Percentiles rank a stretch among this genome's conserved stretches.
Conservation (phyloP, 1,139 yeast genomes). For the Komagataea norvegica region DNA sequence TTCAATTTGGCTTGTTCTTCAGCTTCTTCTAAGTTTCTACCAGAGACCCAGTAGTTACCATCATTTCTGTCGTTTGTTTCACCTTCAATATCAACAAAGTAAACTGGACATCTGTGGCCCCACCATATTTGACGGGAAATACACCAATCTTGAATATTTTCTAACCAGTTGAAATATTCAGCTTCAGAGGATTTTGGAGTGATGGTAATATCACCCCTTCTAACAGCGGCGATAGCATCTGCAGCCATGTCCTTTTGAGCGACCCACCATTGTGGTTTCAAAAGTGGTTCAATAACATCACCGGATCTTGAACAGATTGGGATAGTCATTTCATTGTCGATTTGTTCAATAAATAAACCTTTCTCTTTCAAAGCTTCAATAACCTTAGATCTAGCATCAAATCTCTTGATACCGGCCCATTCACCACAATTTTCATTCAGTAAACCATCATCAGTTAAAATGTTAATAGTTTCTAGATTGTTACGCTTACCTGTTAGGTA, state of each 20-base stretch:
- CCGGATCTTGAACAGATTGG: constrained; percentile 96
- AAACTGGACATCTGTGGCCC: constrained; percentile 99
- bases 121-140: constrained; percentile 99
- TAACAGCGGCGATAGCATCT: constrained; percentile 83
- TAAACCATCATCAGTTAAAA: constrained; percentile 86
- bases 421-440: constrained; percentile 92
- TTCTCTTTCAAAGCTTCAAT: constrained; percentile 73
- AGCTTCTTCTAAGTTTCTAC: constrained; percentile 79
- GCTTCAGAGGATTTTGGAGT: constrained; percentile 86
- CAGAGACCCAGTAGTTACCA: constrained; percentile 87
- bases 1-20: constrained; percentile 68
- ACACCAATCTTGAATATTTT: constrained; percentile 98
- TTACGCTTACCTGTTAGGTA: constrained; percentile 94
- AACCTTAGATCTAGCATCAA: constrained; percentile 86
- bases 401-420: constrained; percentile 87
- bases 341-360: constrained; percentile 76
- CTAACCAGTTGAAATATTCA: constrained; percentile 95
- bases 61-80: constrained; percentile 47
- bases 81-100: constrained; percentile 80
- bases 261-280: constrained; percentile 99
- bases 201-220: constrained; percentile 74
- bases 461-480: constrained; percentile 80
- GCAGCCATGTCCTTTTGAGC: constrained; percentile 85
- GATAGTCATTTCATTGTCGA: constrained; percentile 92
- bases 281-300: constrained; percentile 90